Base-by-base conservation (phyloP, 139 green algal species). In the Coccomyxa sp. region DNA sequence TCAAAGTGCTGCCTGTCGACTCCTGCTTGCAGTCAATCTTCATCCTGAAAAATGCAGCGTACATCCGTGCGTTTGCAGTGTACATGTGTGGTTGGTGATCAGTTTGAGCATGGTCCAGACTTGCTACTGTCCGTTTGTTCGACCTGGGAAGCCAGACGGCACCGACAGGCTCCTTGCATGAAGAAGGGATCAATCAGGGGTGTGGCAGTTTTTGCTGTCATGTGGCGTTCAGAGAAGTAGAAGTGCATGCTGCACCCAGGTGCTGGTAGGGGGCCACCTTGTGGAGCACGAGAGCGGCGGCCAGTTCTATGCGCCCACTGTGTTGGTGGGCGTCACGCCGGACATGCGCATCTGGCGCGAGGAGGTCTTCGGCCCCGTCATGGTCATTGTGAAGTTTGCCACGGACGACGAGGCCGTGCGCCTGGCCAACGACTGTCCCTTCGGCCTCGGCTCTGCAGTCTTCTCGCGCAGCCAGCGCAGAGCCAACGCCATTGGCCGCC, bases 361-460 rank as follows among this genome's bases (percentile, higher is more conserved):
- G 86, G 95, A 98, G 90, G 95, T 98, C n/a, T 99, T 99, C 82
- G 97, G 97, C 0, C 97, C 97, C 45, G 95, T 99, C 71, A 88
- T 97, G 79, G 71, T 38, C 27, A 77, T 77, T 11, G 71, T 38
- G 31, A 16, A 77, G 71, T 77, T 30, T n/a, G 27, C 14, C 71
- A 77, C 23, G 10, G 71, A 77, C 14, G 71, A 77, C 71, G 94
- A 98, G 82, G 96, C 94, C 0, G 90, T 98, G n/a, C 83, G 82
- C 13, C 89, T 99, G 30, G 95, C 94, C 74, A 99, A 99, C 85
- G 93, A 98, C 88, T 98, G 95, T 88, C 80, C 87, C 80, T 99
- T 99, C 88, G 97, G 96, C 58, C 94, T 99, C 13, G 96, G 96
- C 67, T 95, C 90, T 28, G 93, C 85, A 59, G 95, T 99, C 16